Base-by-base conservation (phyloP, 1,284 basidiomycete species). In the Coniferiporia sulphurascens region DNA sequence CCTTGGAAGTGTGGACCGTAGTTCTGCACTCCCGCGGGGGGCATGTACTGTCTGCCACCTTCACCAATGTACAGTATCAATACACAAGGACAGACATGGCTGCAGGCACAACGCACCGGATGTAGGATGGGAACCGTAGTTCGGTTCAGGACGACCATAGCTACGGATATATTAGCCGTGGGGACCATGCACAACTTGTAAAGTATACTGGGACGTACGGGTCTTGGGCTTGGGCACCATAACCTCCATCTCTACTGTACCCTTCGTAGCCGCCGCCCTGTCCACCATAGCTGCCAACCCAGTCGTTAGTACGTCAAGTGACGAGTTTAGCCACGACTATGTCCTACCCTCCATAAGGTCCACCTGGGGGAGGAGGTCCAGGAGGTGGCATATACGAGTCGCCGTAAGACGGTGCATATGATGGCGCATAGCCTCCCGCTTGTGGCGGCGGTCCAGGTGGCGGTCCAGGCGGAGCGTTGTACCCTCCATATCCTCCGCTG, bases 1-100 rank as follows among this genome's bases (percentile, higher is more conserved):
- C 73, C 78, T 68, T 85, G 76, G 58, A 81, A 76, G 58, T 81
- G 80, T 9, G 86, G 84, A 0, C 88, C 87, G 65, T 89, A 92
- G 64, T 79, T 72, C 69, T 93, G 91, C 46, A 80, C 73, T 44
- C 80, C 76, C 6, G 74, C 69, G 1, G 90, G 90, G 3, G 89
- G 87, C 64, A 76, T 77, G 6, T 74, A 74, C n/a, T 77, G 76
- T 0, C 76, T 72, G 9, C 70, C 74, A 54, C 67, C 74, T 76
- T 32, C n/a, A 35, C 22, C 41, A 35, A 36, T 4, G 4, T 46
- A 27, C 36, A 58, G 55, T 5, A 38, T 12, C 12, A 38, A 15
- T 19, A 6, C 4, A 38, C 9, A 8, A 8, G 17, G 48, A 27
- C 27, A 27, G 27, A 27, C 27, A 27, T 15, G 50, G 12, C n/a